phyloP scores from a whole-genome alignment of 306 rosid genomes.

The Prinsepia uniflora region DNA sequence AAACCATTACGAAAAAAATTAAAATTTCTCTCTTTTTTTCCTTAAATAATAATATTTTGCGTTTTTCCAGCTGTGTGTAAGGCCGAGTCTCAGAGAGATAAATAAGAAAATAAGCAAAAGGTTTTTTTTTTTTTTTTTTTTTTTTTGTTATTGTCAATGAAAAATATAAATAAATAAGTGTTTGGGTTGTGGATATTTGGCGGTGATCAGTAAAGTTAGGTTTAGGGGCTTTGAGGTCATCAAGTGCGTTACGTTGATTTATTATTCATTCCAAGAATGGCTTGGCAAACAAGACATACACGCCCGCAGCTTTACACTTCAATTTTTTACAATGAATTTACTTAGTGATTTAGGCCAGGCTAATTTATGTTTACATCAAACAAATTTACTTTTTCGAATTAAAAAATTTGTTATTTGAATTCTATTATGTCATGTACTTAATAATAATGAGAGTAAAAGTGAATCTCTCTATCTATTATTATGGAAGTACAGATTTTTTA shows the following conservation, averaged over 20 bases:
- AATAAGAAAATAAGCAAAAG: not conserved
- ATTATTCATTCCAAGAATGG: not conserved
- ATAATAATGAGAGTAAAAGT: too few species aligned
- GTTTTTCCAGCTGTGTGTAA: not conserved
- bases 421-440: too few species aligned
- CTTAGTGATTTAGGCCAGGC: not conserved
- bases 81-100: not conserved
- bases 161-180: not conserved
- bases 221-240: conserved; percentile 21
- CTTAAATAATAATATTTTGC: not conserved
- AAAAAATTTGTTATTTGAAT: too few species aligned
- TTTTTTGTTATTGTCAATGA: not conserved
- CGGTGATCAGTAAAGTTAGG: not conserved
- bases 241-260: conserved; percentile 27
- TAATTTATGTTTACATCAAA: too few species aligned
- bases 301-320: conserved; percentile 3
- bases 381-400: too few species aligned
- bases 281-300: conserved; percentile 44
- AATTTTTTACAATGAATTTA: not conserved
- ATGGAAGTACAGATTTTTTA: too few species aligned
- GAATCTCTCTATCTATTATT: too few species aligned
- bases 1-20: conserved; percentile 15
- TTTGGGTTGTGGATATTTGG: not conserved
- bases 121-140: too few species aligned
- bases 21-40: not conserved